Evolutionary conservation across 2,329 filamentous ascomycete species (phyloP), one percentile per base, ranked within the genome.

Genomic region (Clonostachys rhizophaga): DNA sequence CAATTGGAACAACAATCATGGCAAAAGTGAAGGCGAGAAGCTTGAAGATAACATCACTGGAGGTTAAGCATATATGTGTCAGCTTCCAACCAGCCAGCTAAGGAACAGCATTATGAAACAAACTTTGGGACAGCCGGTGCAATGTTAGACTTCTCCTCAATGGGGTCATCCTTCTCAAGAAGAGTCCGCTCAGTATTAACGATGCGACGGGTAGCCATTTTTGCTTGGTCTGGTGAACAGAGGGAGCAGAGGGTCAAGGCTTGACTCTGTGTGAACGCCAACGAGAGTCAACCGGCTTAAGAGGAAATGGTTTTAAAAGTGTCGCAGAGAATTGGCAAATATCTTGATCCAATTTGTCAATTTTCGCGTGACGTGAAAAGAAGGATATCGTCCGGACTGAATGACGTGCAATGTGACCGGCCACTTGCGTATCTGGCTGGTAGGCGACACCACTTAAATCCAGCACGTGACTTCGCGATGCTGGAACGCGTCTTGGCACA

Each of bases 1-100:
- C 85, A 56, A 99, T 89, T 13, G 94, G 94, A 17, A 88, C 69
- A 14, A 87, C 79, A 50, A 96, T 79, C 92, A 99, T 97, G 62
- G 91, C 91, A 37, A 91, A 73, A 1, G 91, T 95, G 70, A 96
- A 97, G 53, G 80, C 84, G 14, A 97, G 77, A 17, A 99, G 83
- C 71, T 97, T 99, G 61, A 85, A 71, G 54, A 99, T 94, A 54
- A 97, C 91, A 61, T 87, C 76, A 48, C 90, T 90, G 47, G 11
- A 14, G 13, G 5, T 16, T 14, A 16, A 13, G 16, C 5, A 17
- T 3, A 20, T 13, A 42, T 20, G 24, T 42, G 30, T 35, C 14
- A 18, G 39, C 47, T 17, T 43, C 18, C 13, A 47, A 1, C 9
- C 10, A 5, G 24, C 24, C 24, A 30, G 4, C 24, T 10, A 30